Percentiles rank a stretch among this genome's conserved stretches.
These are phyloP conservation scores for Medicago arabica DNA, from an alignment of 306 rosid species.

Conservation along the genomic window DNA sequence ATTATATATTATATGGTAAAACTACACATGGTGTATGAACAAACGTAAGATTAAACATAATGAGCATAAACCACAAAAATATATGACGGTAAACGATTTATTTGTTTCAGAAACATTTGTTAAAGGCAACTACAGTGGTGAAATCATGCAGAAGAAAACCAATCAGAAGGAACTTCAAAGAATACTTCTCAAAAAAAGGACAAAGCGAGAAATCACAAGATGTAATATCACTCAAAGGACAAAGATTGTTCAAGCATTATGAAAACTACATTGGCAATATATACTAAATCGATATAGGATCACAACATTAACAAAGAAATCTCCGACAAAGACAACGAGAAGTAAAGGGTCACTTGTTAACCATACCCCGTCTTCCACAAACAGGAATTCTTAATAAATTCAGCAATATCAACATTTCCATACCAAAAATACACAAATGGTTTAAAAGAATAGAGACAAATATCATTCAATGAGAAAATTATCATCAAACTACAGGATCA, in stretches of 20 bases:
- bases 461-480: slow-evolving; percentile 16
- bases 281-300: not conserved
- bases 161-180: slow-evolving; percentile 7
- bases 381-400: slow-evolving; percentile 16
- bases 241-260: not conserved
- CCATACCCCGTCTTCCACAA: slow-evolving; percentile 3
- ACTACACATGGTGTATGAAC: not conserved
- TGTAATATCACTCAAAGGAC: not conserved
- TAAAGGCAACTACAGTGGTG: not conserved
- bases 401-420: slow-evolving; percentile 28
- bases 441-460: slow-evolving; percentile 30
- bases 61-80: not conserved
- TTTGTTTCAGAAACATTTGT: not conserved
- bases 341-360: not conserved
- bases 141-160: not conserved
- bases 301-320: not conserved
- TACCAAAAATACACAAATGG: slow-evolving; percentile 19
- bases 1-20: not conserved
- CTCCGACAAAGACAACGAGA: not conserved
- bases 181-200: not conserved
- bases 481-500: slow-evolving; percentile 10
- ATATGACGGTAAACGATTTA: not conserved
- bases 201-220: too few relatives aligned
- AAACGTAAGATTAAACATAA: not conserved
- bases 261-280: not conserved